phyloP scores from a whole-genome alignment of 1,284 basidiomycete genomes.

The Trichosporon ovoides region DNA sequence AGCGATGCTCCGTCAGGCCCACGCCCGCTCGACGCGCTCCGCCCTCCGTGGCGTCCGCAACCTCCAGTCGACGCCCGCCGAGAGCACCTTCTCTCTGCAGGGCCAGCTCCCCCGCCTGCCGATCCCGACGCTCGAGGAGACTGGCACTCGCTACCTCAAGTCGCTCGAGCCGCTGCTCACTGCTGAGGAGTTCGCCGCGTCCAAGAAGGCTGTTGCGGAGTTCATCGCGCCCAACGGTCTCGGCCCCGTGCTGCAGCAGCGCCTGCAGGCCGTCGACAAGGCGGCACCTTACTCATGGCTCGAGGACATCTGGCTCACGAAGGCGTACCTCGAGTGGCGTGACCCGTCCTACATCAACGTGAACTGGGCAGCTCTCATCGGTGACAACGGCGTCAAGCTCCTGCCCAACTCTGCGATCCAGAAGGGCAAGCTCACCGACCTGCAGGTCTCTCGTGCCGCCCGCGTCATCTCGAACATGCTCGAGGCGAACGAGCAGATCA shows the following conservation, averaged over 20 bases:
- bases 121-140: slow-evolving; percentile 13
- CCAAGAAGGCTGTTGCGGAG: slow-evolving; percentile 3
- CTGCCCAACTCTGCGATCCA: background rate
- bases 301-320: slow-evolving; percentile 19
- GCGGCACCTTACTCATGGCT: slow-evolving; percentile 14
- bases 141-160: slow-evolving; percentile 11
- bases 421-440: slow-evolving; percentile 1
- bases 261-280: slow-evolving; percentile 14
- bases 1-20: slow-evolving; percentile 1
- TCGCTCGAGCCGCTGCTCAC: slow-evolving; percentile 10
- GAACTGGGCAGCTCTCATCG: slow-evolving; percentile 17
- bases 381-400: slow-evolving; percentile 6
- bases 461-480: slow-evolving; percentile 14
- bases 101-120: slow-evolving; percentile 12
- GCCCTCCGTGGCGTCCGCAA: background rate
- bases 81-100: slow-evolving; percentile 12
- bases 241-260: slow-evolving; percentile 14
- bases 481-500: slow-evolving; percentile 16
- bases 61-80: background rate
- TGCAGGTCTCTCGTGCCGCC: slow-evolving; percentile 10
- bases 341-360: slow-evolving; percentile 16
- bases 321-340: slow-evolving; percentile 19
- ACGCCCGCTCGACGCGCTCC: background rate
- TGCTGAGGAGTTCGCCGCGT: slow-evolving; percentile 3
- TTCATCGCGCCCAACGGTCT: slow-evolving; percentile 7